Conservation (phyloP, 2,329 filamentous ascomycete species). For the Clarireedia monteithiana region DNA sequence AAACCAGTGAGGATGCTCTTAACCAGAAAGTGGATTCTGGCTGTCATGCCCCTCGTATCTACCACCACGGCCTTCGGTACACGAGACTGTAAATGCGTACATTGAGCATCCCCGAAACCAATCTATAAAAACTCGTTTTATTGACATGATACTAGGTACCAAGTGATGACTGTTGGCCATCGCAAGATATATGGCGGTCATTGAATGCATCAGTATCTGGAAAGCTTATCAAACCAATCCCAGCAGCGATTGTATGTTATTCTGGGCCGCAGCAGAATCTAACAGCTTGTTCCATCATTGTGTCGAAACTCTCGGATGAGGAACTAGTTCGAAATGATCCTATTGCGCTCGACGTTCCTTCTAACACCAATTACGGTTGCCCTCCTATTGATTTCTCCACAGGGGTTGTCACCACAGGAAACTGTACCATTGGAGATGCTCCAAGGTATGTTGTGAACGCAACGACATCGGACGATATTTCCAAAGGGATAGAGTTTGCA, state of each 20-base stretch:
- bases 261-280: constrained; percentile 26
- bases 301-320: constrained; percentile 26
- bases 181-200: constrained; percentile 22
- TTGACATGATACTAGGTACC: constrained; percentile 8
- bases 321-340: constrained; percentile 33
- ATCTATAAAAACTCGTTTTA: no score
- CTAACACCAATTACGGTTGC: constrained; percentile 38
- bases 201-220: constrained; percentile 31
- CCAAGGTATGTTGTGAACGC: constrained; percentile 34
- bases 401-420: constrained; percentile 12
- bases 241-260: constrained; percentile 31
- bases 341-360: constrained; percentile 34
- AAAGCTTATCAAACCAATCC: constrained; percentile 28
- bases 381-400: constrained; percentile 10
- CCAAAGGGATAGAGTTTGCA: constrained; percentile 36
- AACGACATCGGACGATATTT: constrained; percentile 30
- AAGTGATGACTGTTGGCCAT: constrained; percentile 29
- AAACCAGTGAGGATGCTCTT: no score
- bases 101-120: background rate
- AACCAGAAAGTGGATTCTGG: no score
- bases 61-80: no score
- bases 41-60: background rate
- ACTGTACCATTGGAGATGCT: constrained; percentile 33
- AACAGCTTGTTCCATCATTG: constrained; percentile 28
- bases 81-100: constrained; percentile 8